Base-by-base conservation (phyloP, 2,329 filamentous ascomycete species). In the Furcasterigmium sp. region DNA sequence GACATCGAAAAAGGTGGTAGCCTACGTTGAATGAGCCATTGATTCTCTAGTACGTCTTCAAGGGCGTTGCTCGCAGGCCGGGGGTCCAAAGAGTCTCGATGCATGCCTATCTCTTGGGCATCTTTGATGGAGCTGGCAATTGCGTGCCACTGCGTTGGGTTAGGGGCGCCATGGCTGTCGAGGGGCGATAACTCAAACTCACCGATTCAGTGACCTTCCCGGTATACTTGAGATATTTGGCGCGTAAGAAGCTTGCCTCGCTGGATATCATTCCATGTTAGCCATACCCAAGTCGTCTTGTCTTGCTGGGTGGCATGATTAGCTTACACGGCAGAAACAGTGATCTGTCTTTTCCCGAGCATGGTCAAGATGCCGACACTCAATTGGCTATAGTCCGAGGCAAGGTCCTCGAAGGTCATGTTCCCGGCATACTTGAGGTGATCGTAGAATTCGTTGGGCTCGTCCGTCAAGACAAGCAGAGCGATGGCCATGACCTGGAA, bases 41-140 rank as follows among this genome's bases (percentile, higher is more conserved):
- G 67, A 46, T 75, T 78, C 46, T 77, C 71, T 14, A 80, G 59
- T 3, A 73, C 60, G 25, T 70, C 68, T 46, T 76, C 75, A 5
- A 69, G 57, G 30, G 67, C 69, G 30, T 68, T 59, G 28, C 69
- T 60, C 13, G 57, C 61, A 3, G 74, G 71, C 39, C 69, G 69
- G 0, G 75, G 75, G 48, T 80, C 75, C 21, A 72, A 59, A 28
- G 62, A 67, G 48, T 77, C 72, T 11, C 72, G 68, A 50, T 84
- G 74, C 52, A 84, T 62, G 11, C 78, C 80, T 32, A 83, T 70
- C 51, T 82, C 79, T 54, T 83, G 79, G 0, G 77, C 80, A 54
- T 83, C 78, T 32, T 76, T 66, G 43, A 83, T 80, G 1, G 75
- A 72, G 18, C 70, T 67, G 1, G 75, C 74, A 23, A 83, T 65